phyloP scores from a whole-genome alignment of 768 basidiomycete species.

The Lyophyllum shimeji region DNA sequence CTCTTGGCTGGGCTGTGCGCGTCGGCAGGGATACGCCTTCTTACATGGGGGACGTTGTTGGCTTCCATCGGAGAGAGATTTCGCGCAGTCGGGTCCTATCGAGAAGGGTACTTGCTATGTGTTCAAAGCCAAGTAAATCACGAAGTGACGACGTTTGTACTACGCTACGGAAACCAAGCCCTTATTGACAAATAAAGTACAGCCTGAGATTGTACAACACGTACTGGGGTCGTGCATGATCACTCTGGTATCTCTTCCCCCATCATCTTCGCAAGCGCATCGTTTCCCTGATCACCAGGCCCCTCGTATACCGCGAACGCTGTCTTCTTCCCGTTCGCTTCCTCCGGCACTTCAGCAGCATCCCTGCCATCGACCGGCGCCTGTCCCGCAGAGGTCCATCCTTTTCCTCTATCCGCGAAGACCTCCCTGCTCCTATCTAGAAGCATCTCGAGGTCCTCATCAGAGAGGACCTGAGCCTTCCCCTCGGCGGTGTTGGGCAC shows the following conservation, averaged over 20 bases:
- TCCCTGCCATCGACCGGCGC: neutral
- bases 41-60: neutral
- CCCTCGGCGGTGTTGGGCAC: constrained; percentile 72
- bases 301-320: constrained; percentile 81
- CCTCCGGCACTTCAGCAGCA: constrained; percentile 3
- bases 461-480: constrained; percentile 73
- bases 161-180: neutral
- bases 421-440: constrained; percentile 79
- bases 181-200: neutral
- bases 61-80: constrained; percentile 1
- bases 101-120: neutral
- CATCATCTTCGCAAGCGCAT: constrained; percentile 69
- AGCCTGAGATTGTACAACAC: neutral
- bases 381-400: constrained; percentile 61
- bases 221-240: neutral
- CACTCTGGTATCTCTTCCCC: constrained; percentile 37
- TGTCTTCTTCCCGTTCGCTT: constrained; percentile 37
- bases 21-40: neutral
- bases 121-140: neutral
- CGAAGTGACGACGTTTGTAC: neutral
- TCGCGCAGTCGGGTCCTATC: neutral
- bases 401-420: constrained; percentile 65
- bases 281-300: constrained; percentile 60
- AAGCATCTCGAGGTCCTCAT: constrained; percentile 76
- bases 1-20: neutral